phyloP scores from a whole-genome alignment of 2,329 filamentous ascomycete species.

The Phyllosticta paracitricarpa region DNA sequence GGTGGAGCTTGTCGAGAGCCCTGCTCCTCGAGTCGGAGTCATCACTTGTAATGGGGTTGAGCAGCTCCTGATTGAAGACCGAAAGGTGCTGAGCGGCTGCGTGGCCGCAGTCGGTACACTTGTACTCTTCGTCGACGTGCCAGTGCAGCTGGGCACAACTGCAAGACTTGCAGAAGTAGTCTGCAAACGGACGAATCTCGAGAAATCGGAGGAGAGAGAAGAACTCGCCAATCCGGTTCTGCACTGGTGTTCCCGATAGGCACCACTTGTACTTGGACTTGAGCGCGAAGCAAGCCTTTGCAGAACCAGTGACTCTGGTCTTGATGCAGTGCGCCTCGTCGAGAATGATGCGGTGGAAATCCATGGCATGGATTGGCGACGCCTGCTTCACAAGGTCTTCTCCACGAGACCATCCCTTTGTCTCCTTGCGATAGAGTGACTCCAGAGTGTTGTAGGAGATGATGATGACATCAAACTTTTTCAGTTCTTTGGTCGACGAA shows the following conservation, averaged over 20 bases:
- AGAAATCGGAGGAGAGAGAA: conserved; percentile 91
- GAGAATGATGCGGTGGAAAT: conserved; percentile 84
- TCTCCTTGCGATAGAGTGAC: conserved; percentile 84
- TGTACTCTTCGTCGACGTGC: conserved; percentile 61
- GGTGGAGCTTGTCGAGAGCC: conserved; percentile 71
- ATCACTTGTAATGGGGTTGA: conserved; percentile 60
- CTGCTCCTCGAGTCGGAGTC: conserved; percentile 47
- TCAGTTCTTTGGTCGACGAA: conserved; percentile 59
- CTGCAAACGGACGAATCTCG: conserved; percentile 77
- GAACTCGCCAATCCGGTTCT: conserved; percentile 95
- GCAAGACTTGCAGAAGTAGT: conserved; percentile 88
- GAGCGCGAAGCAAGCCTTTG: conserved; percentile 88
- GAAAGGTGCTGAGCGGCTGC: conserved; percentile 60
- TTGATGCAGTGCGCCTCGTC: conserved; percentile 97
- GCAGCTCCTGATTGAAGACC: conserved; percentile 87
- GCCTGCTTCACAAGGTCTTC: conserved; percentile 72
- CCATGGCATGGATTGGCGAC: conserved; percentile 66
- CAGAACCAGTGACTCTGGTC: conserved; percentile 77
- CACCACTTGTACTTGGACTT: conserved; percentile 90
- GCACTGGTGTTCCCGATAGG: conserved; percentile 84
- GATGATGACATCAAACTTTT: conserved; percentile 85
- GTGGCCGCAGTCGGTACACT: conserved; percentile 61
- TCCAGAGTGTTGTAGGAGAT: conserved; percentile 92
- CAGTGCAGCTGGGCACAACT: conserved; percentile 74
- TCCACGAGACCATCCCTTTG: conserved; percentile 77